These are phyloP conservation scores for Serendipita sp. DNA, from an alignment of 1,284 basidiomycete species.

Conservation along the genomic window DNA sequence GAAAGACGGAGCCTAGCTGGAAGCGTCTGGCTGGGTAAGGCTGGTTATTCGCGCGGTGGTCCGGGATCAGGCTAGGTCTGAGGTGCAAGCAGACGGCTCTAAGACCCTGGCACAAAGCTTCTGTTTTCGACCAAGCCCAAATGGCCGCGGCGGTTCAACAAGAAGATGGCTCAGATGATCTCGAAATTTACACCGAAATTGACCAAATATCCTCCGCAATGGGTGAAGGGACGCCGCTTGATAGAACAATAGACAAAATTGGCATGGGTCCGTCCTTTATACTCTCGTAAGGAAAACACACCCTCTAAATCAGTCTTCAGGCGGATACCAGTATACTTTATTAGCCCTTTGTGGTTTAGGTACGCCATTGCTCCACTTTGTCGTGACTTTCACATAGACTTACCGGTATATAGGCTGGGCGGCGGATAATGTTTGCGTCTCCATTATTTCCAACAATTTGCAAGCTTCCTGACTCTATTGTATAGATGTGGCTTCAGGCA, in stretches of 20 bases:
- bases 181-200: neutral
- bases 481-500: conserved; percentile 79
- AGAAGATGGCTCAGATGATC: neutral
- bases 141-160: neutral
- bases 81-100: neutral
- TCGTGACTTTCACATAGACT: neutral
- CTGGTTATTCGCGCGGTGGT: neutral
- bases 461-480: conserved; percentile 21
- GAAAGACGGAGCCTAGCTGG: neutral
- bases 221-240: conserved; percentile 45
- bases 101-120: no score
- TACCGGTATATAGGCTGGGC: conserved; percentile 49
- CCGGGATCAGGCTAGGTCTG: neutral
- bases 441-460: conserved; percentile 10
- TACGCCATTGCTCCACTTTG: conserved; percentile 25
- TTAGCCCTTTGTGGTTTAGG: conserved; percentile 75
- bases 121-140: neutral
- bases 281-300: conserved; percentile 10
- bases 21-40: neutral
- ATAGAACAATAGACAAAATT: conserved; percentile 76
- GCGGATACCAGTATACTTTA: conserved; percentile 67
- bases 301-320: conserved; percentile 21
- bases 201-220: neutral
- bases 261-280: conserved; percentile 58
- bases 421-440: conserved; percentile 59